phyloP scores from a whole-genome alignment of 1,284 basidiomycete genomes.

The Cryptococcus jaspeensis region DNA sequence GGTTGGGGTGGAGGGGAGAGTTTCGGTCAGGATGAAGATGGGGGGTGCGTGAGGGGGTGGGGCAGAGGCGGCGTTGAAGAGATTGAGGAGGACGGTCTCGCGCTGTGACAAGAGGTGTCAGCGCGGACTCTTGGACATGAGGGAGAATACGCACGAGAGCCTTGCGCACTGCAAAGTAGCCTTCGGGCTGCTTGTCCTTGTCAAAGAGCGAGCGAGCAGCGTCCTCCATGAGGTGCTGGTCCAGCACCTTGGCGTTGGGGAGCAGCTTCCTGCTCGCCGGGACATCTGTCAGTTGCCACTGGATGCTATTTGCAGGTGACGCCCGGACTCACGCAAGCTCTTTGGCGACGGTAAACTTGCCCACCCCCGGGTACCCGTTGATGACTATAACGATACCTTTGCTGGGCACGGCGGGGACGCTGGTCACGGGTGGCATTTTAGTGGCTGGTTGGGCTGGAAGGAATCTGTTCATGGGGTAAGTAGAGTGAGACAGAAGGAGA shows the following conservation, averaged over 20 bases:
- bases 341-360: conserved; percentile 31
- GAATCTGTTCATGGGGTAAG: no score
- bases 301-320: not conserved
- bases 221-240: conserved; percentile 23
- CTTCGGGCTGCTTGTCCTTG: conserved; percentile 3
- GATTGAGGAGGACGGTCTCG: conserved; percentile 13
- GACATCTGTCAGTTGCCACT: not conserved
- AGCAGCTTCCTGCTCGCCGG: conserved; percentile 23
- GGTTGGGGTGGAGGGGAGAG: conserved; percentile 8
- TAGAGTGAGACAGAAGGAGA: no score
- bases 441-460: no score
- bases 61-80: not conserved
- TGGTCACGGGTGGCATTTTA: no score
- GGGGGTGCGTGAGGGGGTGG: conserved; percentile 8
- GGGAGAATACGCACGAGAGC: conserved; percentile 1
- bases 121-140: not conserved
- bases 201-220: conserved; percentile 12
- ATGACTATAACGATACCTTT: conserved; percentile 26
- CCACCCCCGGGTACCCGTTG: conserved; percentile 41
- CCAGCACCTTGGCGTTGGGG: conserved; percentile 33
- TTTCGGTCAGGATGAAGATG: conserved; percentile 22
- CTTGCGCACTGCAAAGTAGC: conserved; percentile 10
- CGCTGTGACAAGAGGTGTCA: conserved; percentile 4
- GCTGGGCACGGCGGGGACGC: no score
- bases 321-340: conserved; percentile 31